Evolutionary conservation across 2,329 filamentous ascomycete species (phyloP), one percentile per base, ranked within the genome.

Genomic region (Ophiostoma perfectum): DNA sequence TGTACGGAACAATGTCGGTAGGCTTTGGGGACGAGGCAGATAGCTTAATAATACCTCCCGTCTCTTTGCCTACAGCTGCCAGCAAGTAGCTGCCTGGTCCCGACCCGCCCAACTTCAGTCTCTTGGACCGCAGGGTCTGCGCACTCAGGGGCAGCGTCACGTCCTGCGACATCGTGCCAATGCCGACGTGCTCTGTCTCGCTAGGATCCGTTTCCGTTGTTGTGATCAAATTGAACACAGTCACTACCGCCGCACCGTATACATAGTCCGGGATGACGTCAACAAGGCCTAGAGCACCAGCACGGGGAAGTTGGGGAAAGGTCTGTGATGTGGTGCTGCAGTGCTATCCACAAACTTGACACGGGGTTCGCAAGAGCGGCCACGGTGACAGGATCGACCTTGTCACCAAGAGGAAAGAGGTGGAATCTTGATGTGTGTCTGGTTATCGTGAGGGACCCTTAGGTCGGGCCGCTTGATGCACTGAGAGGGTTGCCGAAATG

Each of bases 241-340:
- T 78, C 11, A 77, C 72, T 0, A 80, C 75, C 16, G 80, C 77
- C 0, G 78, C 76, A 0, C 84, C 85, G 74, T 83, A 86, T 7
- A 88, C 75, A 72, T 86, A 88, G 72, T 88, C 85, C 1, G 88
- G 76, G 2, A 87, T 78, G 2, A 87, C 78, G 70, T 87, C 84
- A 44, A 81, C 80, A 47, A 81, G 79, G 1, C 77, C 80, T 0
- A 81, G 76, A 8, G 75, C 74, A 99, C 92, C 67, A 99, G 81
- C 71, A 82, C 81, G 4, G 78, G 81, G 73, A 83, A 86, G 5
- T 77, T 75, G 27, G 74, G 63, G 78, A 78, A 3, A 83, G 74
- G 5, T 76, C 71, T 4, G 70, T 71, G 0, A 80, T 80, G 5
- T 84, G 79, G 52, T 79, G 77, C 36, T 76, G 78, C 47, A 87